Conservation (phyloP, 192 early-diverging fungal species). For the Coemansia furcata region DNA sequence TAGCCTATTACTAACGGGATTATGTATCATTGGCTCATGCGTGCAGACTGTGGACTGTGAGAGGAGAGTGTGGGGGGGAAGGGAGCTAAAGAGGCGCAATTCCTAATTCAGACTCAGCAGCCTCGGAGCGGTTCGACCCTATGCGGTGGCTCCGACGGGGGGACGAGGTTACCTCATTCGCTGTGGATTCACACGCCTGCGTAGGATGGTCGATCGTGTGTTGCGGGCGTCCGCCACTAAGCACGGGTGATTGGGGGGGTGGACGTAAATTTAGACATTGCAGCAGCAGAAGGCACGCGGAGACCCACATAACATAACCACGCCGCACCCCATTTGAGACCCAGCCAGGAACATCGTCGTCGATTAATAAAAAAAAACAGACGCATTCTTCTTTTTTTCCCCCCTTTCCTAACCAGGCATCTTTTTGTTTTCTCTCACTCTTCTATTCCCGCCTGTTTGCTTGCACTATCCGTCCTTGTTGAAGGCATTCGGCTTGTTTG, state of each 20-base stretch:
- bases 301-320: neutral
- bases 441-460: constrained; percentile 1
- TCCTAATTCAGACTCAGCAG: neutral
- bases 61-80: too few species aligned
- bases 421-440: neutral
- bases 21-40: neutral
- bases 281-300: neutral
- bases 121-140: neutral
- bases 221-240: neutral
- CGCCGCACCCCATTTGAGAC: neutral
- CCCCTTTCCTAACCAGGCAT: neutral
- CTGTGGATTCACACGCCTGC: neutral
- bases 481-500: too few species aligned
- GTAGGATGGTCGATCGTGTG: constrained; percentile 1
- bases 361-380: constrained; percentile 1
- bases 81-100: neutral
- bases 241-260: neutral
- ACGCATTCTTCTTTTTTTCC: constrained; percentile 5
- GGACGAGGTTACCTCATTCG: neutral
- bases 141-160: neutral
- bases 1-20: too few species aligned
- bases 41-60: neutral
- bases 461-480: neutral
- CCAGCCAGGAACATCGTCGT: neutral
- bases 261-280: constrained; percentile 2